Evolutionary conservation across 164 flowering plant species (phyloP).

Genomic region (Akebia trifoliata): DNA sequence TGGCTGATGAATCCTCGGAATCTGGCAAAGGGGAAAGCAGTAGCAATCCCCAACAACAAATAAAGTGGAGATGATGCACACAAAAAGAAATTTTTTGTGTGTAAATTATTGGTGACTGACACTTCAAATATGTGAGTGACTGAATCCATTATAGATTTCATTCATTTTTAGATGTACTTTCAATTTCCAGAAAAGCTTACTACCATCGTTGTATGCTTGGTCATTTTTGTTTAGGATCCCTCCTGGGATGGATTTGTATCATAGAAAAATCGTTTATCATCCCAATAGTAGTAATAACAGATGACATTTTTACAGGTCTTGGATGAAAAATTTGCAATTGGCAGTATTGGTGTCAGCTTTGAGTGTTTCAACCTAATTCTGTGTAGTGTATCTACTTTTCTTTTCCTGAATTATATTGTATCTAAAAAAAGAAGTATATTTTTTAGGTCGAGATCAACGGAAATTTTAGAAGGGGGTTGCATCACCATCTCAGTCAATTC

Average conservation of each 20-base stretch:
- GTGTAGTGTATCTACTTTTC: too few species aligned
- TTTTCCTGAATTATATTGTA: too few species aligned
- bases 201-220: not conserved
- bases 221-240: not conserved
- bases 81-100: too few species aligned
- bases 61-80: conserved; percentile 31
- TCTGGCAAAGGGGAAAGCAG: conserved; percentile 34
- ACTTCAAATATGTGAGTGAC: conserved; percentile 13
- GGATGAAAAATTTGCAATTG: too few species aligned
- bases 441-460: too few species aligned
- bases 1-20: conserved; percentile 25
- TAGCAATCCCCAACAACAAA: conserved; percentile 21
- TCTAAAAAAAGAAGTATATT: too few species aligned
- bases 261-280: conserved; percentile 5
- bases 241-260: conserved; percentile 12
- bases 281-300: not conserved
- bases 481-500: too few species aligned
- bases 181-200: too few species aligned
- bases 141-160: not conserved
- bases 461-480: too few species aligned
- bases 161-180: conserved; percentile 1
- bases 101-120: not conserved
- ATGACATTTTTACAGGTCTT: too few species aligned
- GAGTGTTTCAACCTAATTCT: too few species aligned
- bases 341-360: too few species aligned